A percentile compares a stretch with the other conserved stretches of the same genome.
Conservation (phyloP, 2,329 filamentous ascomycete species). For the Microdochium paspali region DNA sequence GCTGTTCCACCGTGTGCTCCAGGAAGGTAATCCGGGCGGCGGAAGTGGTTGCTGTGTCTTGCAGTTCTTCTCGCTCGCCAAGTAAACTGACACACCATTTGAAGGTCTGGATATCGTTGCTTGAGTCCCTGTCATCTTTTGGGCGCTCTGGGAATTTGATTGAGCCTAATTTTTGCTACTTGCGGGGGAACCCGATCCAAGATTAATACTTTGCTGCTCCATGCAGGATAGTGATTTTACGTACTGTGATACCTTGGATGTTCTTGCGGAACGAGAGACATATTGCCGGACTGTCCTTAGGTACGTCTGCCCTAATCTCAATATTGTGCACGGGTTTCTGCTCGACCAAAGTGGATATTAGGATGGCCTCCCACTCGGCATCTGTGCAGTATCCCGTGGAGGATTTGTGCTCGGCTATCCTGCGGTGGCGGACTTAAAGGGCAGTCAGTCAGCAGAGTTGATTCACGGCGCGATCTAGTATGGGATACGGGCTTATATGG, state of each 20-base stretch:
- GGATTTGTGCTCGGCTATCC: constrained; percentile 39
- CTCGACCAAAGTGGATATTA: constrained; percentile 47
- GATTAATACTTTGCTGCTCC: not conserved
- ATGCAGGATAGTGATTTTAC: constrained; percentile 11
- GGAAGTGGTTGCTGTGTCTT: constrained; percentile 30
- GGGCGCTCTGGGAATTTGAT: constrained; percentile 34
- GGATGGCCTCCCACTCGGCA: constrained; percentile 57
- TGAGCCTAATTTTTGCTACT: constrained; percentile 59
- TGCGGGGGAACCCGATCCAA: not conserved
- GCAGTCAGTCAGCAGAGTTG: not conserved
- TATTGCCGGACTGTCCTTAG: constrained; percentile 38
- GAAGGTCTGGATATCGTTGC: constrained; percentile 54
- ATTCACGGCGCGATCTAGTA: not conserved
- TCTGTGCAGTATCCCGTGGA: constrained; percentile 44
- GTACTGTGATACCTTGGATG: constrained; percentile 59
- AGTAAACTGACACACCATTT: constrained; percentile 60
- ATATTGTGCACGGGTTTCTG: constrained; percentile 39
- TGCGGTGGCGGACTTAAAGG: constrained; percentile 48
- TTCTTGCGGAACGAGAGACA: constrained; percentile 56
- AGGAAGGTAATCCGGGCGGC: constrained; percentile 34
- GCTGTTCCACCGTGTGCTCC: constrained; percentile 44
- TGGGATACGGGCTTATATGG: not conserved
- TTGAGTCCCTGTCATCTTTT: constrained; percentile 31
- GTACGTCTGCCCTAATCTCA: constrained; percentile 50
- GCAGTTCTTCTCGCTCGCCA: constrained; percentile 33